Base-by-base conservation (phyloP, 257 asterid species). In the Solanum pinnatisectum region DNA sequence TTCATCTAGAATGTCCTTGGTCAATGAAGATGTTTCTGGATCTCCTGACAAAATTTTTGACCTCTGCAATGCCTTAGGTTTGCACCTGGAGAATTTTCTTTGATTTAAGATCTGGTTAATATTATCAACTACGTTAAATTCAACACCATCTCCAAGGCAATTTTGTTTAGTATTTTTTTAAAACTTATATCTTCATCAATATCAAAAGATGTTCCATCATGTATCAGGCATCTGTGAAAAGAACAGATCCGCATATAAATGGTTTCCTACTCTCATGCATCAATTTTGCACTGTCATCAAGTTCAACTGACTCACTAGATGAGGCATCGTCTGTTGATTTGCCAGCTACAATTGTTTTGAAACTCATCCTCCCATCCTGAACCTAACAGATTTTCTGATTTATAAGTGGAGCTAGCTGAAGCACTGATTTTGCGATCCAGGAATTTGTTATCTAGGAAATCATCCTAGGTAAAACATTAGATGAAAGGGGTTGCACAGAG, bases 201-300 rank as follows among this genome's bases (percentile, higher is more conserved):
- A 39, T 92, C 74, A 85, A 90, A 88, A 87, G 93, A 84, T 65
- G 90, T 87, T 88, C 71, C 91, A 70, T 91, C 90, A 81, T 52
- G 90, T 88, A 87, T 74, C 87, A 90, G 89, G 91, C 88, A 82
- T 90, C 90, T 91, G 77, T 74, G 90, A 74, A 77, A 88, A 79
- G 90, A 94, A 91, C 93, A 92, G 91, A 90, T 88, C 90, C 91
- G 87, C 40, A 93, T 90, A 90, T 90, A 90, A 89, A 86, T 85
- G 95, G 90, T 87, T 87, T 93, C 88, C 74, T 76, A 6, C 74
- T 79, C 39, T 90, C 93, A 89, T 89, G 82, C 65, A 36, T 68
- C 72, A 90, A 84, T 87, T 87, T 79, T 49, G 89, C 79, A 88
- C 86, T 86, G 88, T 90, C 94, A 83, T 60, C 82, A 59, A 84